These are phyloP conservation scores for Neopestalotiopsis clavispora DNA, from an alignment of 2,329 filamentous ascomycete species.

Conservation along the genomic window DNA sequence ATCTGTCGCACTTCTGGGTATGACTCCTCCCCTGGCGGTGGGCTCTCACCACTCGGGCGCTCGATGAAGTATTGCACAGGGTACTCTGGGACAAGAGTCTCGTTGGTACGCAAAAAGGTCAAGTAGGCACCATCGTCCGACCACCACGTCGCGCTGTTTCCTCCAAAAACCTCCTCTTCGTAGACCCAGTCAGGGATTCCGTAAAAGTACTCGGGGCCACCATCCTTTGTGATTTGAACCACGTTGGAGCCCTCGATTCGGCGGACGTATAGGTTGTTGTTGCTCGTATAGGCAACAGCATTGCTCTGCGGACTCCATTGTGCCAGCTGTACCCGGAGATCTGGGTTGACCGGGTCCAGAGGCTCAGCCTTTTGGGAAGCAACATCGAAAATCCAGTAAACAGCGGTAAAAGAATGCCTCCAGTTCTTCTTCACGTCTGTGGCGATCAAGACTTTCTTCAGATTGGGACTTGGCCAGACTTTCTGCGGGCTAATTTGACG, in stretches of 20 bases:
- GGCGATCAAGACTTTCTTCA: conserved; percentile 85
- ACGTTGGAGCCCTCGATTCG: conserved; percentile 62
- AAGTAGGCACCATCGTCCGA: conserved; percentile 86
- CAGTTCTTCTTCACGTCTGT: conserved; percentile 78
- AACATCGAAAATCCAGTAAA: conserved; percentile 94
- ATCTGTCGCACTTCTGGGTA: conserved; percentile 91
- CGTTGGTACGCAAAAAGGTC: conserved; percentile 92
- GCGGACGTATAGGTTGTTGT: conserved; percentile 90
- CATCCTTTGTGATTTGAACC: conserved; percentile 81
- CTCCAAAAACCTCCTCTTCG: conserved; percentile 80
- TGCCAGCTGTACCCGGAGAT: conserved; percentile 78
- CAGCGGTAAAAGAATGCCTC: conserved; percentile 85
- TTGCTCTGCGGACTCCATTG: conserved; percentile 89
- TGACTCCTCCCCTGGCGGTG: conserved; percentile 74
- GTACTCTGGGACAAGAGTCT: conserved; percentile 88
- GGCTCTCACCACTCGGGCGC: conserved; percentile 75
- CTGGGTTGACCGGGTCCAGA: conserved; percentile 70
- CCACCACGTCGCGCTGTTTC: conserved; percentile 92
- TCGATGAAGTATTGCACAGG: conserved; percentile 93
- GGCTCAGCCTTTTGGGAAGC: conserved; percentile 77
- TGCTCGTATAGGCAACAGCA: conserved; percentile 83
- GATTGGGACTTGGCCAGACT: conserved; percentile 78
- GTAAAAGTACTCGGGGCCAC: conserved; percentile 88
- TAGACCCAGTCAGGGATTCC: conserved; percentile 98
- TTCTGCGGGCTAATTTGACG: conserved; percentile 60